phyloP scores from a whole-genome alignment of 352 stramenopile genomes.

The Lagenidium giganteum region DNA sequence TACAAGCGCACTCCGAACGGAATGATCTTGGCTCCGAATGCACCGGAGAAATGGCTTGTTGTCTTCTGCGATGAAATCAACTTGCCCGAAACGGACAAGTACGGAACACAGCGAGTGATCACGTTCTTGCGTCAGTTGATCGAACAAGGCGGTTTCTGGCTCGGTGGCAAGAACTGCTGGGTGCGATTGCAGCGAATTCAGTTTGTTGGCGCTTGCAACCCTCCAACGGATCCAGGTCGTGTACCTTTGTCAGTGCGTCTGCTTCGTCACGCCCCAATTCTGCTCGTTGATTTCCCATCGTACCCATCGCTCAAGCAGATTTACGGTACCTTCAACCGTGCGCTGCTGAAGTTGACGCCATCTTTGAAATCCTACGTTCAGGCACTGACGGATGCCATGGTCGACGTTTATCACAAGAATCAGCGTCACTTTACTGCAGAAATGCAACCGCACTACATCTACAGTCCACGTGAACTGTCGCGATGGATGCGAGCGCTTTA shows the following conservation, averaged over 20 bases:
- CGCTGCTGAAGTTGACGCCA: slow-evolving; percentile 97
- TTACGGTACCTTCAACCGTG: slow-evolving; percentile 99
- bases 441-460: slow-evolving; percentile 99
- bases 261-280: slow-evolving; percentile 96
- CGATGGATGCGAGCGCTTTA: slow-evolving; percentile 99
- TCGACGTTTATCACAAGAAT: slow-evolving; percentile 98
- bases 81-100: slow-evolving; percentile 96
- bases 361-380: slow-evolving; percentile 96
- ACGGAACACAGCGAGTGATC: slow-evolving; percentile 99
- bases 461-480: slow-evolving; percentile 98
- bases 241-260: slow-evolving; percentile 97
- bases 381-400: slow-evolving; percentile 98
- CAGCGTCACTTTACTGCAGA: slow-evolving; percentile 93
- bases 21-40: slow-evolving; percentile 93
- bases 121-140: slow-evolving; percentile 99
- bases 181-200: slow-evolving; percentile 91
- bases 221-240: slow-evolving; percentile 98
- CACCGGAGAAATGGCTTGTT: slow-evolving; percentile 96
- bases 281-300: slow-evolving; percentile 99
- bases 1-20: slow-evolving; percentile 97
- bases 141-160: slow-evolving; percentile 93
- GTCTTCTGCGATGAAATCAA: slow-evolving; percentile 99
- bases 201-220: slow-evolving; percentile 99
- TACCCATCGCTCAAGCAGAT: slow-evolving; percentile 97
- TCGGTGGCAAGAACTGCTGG: slow-evolving; percentile 87